A percentile compares a stretch with the other conserved stretches of the same genome.
These are phyloP conservation scores for Sugiyamaella valdiviana DNA, from an alignment of 805 yeast genomes.

Conservation along the genomic window DNA sequence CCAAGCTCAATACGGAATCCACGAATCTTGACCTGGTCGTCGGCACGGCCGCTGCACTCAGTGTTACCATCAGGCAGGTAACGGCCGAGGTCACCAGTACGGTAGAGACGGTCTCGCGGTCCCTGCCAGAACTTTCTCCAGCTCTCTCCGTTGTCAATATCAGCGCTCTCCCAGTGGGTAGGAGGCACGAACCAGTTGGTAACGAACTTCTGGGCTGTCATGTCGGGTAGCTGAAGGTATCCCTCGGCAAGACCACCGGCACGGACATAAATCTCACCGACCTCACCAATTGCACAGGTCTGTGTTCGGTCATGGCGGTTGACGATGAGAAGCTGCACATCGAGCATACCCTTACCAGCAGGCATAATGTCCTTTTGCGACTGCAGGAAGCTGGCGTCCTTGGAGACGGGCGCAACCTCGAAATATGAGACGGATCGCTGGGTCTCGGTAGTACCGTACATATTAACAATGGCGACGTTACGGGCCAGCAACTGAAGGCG, in stretches of 20 bases:
- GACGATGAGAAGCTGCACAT: conserved; percentile 90
- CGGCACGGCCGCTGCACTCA: conserved; percentile 98
- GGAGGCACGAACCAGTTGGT: conserved; percentile 83
- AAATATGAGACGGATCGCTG: conserved; percentile 96
- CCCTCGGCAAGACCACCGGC: conserved; percentile 98
- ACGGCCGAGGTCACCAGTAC: conserved; percentile 97
- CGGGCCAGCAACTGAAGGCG: conserved; percentile 87
- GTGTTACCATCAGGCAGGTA: conserved; percentile 96
- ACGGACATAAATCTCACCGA: conserved; percentile 96
- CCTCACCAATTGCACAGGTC: conserved; percentile 97
- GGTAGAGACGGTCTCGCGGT: conserved; percentile 89
- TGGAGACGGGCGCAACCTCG: conserved; percentile 69
- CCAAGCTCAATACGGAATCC: conserved; percentile 98
- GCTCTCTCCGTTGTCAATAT: conserved; percentile 37
- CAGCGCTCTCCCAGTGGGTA: conserved; percentile 54
- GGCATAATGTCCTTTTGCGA: conserved; percentile 93
- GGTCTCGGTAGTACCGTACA: conserved; percentile 99
- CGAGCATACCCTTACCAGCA: conserved; percentile 96
- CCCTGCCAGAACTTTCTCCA: conserved; percentile 87
- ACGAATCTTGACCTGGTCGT: conserved; percentile 96
- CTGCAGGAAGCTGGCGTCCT: conserved; percentile 68
- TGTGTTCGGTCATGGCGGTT: conserved; percentile 83
- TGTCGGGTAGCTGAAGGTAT: conserved; percentile 83
- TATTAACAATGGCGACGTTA: conserved; percentile 85
- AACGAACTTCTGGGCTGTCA: conserved; percentile 81